These are phyloP conservation scores for Cutaneotrichosporon dermatis DNA, from an alignment of 1,284 basidiomycete species.

Conservation along the genomic window DNA sequence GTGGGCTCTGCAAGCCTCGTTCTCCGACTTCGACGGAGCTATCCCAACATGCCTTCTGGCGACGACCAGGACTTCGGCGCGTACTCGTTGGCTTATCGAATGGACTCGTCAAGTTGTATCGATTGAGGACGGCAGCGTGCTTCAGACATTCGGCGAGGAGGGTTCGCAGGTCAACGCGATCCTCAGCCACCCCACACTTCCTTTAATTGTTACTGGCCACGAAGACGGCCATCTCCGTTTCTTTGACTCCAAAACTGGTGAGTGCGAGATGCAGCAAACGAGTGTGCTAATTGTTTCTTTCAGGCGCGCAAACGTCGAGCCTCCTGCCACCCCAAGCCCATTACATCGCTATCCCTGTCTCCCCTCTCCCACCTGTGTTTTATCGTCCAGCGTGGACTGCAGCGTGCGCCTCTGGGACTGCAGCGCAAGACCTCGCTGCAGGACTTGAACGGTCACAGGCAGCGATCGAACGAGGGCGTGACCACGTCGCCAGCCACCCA, in stretches of 20 bases:
- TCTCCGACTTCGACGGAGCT: slow-evolving; percentile 33
- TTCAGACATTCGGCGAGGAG: slow-evolving; percentile 55
- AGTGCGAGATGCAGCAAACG: slow-evolving; percentile 27
- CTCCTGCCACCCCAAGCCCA: slow-evolving; percentile 83
- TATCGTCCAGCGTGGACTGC: slow-evolving; percentile 89
- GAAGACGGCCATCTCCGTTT: slow-evolving; percentile 91
- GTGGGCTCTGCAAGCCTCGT: slow-evolving; percentile 28
- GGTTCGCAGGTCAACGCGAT: slow-evolving; percentile 83
- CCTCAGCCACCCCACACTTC: slow-evolving; percentile 84
- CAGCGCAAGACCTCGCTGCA: slow-evolving; percentile 65
- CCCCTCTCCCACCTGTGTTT: slow-evolving; percentile 61
- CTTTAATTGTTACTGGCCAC: slow-evolving; percentile 80
- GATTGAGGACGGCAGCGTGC: slow-evolving; percentile 75
- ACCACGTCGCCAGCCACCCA: slow-evolving; percentile 59
- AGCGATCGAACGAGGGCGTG: slow-evolving; percentile 85
- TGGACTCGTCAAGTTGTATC: slow-evolving; percentile 86
- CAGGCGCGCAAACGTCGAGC: slow-evolving; percentile 61
- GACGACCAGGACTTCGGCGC: slow-evolving; percentile 47
- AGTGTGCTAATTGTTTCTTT: background rate
- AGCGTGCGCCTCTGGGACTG: slow-evolving; percentile 93
- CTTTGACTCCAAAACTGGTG: slow-evolving; percentile 68
- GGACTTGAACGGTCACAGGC: slow-evolving; percentile 78
- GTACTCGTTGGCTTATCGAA: slow-evolving; percentile 78
- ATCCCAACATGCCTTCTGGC: slow-evolving; percentile 65
- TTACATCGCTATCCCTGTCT: slow-evolving; percentile 86